A percentile compares a stretch with the other conserved stretches of the same genome.
phyloP scores from a whole-genome alignment of 2,329 filamentous ascomycete species.

The Rhynchosporium agropyri region DNA sequence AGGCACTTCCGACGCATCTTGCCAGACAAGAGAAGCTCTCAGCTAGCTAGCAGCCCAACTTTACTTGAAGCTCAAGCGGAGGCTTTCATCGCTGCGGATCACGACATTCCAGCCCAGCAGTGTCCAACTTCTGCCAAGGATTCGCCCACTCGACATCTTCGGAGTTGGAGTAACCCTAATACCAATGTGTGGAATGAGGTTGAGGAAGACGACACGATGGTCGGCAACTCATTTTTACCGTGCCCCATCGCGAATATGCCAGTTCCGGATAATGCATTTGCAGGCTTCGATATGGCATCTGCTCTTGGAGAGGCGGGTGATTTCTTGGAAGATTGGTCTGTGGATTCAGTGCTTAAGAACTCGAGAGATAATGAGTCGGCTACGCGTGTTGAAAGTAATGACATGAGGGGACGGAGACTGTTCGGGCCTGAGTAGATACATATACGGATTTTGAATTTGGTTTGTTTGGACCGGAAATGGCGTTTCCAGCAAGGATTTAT shows the following conservation, averaged over 20 bases:
- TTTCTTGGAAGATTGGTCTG: conserved; percentile 45
- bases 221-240: neutral
- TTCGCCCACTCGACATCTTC: conserved; percentile 47
- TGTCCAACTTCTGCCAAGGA: neutral
- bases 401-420: conserved; percentile 29
- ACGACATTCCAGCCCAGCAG: conserved; percentile 28
- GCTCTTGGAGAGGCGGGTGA: conserved; percentile 36
- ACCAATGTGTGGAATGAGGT: conserved; percentile 25
- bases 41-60: conserved; percentile 44
- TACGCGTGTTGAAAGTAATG: conserved; percentile 21
- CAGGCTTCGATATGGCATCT: conserved; percentile 35
- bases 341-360: conserved; percentile 44
- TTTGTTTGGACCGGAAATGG: neutral
- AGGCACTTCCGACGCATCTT: conserved; percentile 28
- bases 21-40: conserved; percentile 20
- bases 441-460: neutral
- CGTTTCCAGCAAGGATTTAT: neutral
- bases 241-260: conserved; percentile 4
- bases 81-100: conserved; percentile 52
- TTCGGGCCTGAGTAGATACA: conserved; percentile 30
- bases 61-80: conserved; percentile 51
- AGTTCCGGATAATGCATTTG: neutral
- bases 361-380: conserved; percentile 31
- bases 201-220: conserved; percentile 5
- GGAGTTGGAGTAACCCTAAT: conserved; percentile 47